phyloP scores from a whole-genome alignment of 176 grass and related monocot genomes.

The Elaeis guineensis region DNA sequence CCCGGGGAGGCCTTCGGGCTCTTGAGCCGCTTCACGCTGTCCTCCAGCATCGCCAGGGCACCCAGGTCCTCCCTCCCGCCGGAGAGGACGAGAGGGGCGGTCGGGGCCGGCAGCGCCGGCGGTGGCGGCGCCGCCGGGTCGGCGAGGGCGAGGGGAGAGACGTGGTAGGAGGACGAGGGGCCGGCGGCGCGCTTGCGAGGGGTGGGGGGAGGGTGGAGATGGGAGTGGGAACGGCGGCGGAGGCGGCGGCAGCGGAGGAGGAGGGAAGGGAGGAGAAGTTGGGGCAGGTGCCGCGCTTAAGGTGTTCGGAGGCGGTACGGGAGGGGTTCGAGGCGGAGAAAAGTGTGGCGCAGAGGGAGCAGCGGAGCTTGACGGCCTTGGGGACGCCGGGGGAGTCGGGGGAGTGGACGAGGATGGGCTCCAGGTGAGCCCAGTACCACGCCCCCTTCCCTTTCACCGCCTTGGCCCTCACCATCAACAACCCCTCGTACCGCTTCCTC shows the following conservation, averaged over 20 bases:
- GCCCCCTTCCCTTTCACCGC: constrained; percentile 67
- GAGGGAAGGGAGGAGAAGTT: constrained; percentile 57
- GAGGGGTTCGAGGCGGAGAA: constrained; percentile 75
- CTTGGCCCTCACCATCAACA: constrained; percentile 56
- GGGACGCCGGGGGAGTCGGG: constrained; percentile 30
- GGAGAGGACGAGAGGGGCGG: constrained; percentile 24
- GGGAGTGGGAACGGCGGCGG: constrained; percentile 20
- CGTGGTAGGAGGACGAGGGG: neutral
- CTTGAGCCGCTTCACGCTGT: constrained; percentile 65
- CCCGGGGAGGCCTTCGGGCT: constrained; percentile 31
- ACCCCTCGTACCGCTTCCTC: constrained; percentile 41
- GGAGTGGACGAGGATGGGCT: constrained; percentile 44
- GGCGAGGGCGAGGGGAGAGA: constrained; percentile 2
- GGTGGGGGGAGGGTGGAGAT: neutral
- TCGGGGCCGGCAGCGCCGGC: neutral
- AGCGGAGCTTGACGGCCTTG: constrained; percentile 39
- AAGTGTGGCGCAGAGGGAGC: constrained; percentile 36
- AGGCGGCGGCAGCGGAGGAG: constrained; percentile 32
- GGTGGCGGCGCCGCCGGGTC: constrained; percentile 27
- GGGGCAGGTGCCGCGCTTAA: constrained; percentile 71
- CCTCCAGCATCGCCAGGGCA: constrained; percentile 54
- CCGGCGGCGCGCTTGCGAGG: neutral
- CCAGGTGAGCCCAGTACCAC: constrained; percentile 80
- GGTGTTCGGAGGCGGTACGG: constrained; percentile 67
- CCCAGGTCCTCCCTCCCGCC: constrained; percentile 48